A percentile compares a stretch with the other conserved stretches of the same genome.
Conservation (phyloP, 2,329 filamentous ascomycete genomes). For the Pseudogymnoascus sp. region DNA sequence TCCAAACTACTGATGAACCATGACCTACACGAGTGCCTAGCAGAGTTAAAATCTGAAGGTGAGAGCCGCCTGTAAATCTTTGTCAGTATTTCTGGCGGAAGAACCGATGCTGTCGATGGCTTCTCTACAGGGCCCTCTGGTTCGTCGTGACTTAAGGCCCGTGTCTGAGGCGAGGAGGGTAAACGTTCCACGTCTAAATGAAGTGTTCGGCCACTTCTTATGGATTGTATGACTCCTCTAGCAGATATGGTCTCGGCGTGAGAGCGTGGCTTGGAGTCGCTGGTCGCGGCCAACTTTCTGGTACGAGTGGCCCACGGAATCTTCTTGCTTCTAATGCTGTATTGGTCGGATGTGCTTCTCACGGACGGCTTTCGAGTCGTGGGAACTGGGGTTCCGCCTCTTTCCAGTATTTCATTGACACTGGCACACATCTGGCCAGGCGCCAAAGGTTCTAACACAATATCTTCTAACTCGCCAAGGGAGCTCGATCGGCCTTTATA, state of each 20-base stretch:
- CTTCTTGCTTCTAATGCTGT: background rate
- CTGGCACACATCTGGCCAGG: slow-evolving; percentile 21
- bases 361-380: background rate
- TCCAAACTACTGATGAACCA: slow-evolving; percentile 57
- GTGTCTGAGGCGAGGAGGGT: background rate
- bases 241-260: background rate
- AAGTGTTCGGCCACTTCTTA: background rate
- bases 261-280: background rate
- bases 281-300: background rate
- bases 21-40: slow-evolving; percentile 51
- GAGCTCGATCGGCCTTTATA: slow-evolving; percentile 1
- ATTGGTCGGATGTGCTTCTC: background rate
- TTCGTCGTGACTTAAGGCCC: background rate
- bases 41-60: slow-evolving; percentile 49
- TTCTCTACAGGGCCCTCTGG: background rate
- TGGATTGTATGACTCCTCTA: background rate
- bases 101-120: background rate
- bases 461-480: slow-evolving; percentile 24
- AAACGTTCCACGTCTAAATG: background rate
- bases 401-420: slow-evolving; percentile 14
- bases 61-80: slow-evolving; percentile 32
- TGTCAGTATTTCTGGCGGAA: slow-evolving; percentile 34
- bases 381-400: background rate
- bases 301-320: background rate
- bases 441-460: slow-evolving; percentile 28